phyloP scores from a whole-genome alignment of 78 protist genomes.

The Bodo saltans region DNA sequence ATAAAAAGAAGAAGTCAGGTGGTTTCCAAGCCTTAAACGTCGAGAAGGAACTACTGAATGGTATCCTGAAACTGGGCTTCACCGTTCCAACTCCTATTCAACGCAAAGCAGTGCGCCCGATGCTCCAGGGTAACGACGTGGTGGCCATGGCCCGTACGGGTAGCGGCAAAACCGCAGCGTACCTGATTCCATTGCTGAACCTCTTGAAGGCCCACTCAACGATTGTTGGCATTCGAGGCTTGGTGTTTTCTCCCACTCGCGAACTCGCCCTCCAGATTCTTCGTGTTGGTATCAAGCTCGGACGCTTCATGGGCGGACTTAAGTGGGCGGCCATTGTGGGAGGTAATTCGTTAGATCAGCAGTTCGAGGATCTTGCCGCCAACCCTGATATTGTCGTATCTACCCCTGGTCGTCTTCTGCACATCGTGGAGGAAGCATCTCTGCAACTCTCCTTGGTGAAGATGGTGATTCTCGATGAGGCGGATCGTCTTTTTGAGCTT shows the following conservation, averaged over 20 bases:
- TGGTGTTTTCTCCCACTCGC: slow-evolving; percentile 96
- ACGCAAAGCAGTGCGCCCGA: slow-evolving; percentile 80
- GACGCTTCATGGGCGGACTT: slow-evolving; percentile 66
- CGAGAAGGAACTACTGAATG: slow-evolving; percentile 32
- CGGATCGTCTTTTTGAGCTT: slow-evolving; percentile 96
- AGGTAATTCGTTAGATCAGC: slow-evolving; percentile 81
- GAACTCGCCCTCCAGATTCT: slow-evolving; percentile 96
- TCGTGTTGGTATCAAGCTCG: slow-evolving; percentile 39
- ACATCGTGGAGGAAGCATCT: slow-evolving; percentile 73
- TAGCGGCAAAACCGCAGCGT: slow-evolving; percentile 98
- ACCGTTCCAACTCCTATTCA: slow-evolving; percentile 95
- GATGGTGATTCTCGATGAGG: slow-evolving; percentile 94
- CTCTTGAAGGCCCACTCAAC: slow-evolving; percentile 54
- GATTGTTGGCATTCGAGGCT: slow-evolving; percentile 77
- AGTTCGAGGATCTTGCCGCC: slow-evolving; percentile 21
- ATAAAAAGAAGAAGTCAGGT: neutral
- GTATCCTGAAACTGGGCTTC: slow-evolving; percentile 73
- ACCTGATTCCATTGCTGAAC: slow-evolving; percentile 87
- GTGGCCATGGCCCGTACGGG: slow-evolving; percentile 99
- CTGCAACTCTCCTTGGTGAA: slow-evolving; percentile 56
- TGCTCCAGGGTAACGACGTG: slow-evolving; percentile 78
- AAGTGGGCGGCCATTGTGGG: slow-evolving; percentile 82
- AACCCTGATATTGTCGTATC: slow-evolving; percentile 75
- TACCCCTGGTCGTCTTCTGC: slow-evolving; percentile 97
- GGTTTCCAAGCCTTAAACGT: neutral